Evolutionary conservation across 1,284 basidiomycete species (phyloP).

Genomic region (Xerocomus tenax): DNA sequence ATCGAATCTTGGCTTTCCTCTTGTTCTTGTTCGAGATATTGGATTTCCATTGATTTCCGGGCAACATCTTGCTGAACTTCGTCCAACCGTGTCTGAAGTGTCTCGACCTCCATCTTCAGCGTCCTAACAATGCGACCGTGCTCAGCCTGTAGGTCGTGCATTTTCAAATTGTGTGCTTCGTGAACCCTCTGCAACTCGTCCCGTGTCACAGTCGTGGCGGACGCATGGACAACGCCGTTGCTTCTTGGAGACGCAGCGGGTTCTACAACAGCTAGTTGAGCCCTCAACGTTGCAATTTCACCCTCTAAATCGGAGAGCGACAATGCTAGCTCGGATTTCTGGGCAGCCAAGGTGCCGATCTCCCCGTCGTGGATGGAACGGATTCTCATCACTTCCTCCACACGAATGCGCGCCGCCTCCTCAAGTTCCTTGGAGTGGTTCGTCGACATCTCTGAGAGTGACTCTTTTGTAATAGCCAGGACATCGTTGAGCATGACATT

Average conservation of each 20-base stretch:
- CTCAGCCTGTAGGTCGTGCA: constrained; percentile 66
- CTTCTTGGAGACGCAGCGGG: constrained; percentile 42
- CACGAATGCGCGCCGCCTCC: constrained; percentile 57
- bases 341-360: constrained; percentile 41
- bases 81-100: constrained; percentile 44
- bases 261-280: constrained; percentile 44
- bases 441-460: constrained; percentile 57
- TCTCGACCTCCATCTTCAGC: constrained; percentile 55
- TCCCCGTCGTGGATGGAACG: constrained; percentile 53
- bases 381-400: constrained; percentile 59
- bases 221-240: constrained; percentile 42
- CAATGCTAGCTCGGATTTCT: constrained; percentile 53
- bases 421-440: constrained; percentile 65
- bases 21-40: constrained; percentile 66
- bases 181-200: constrained; percentile 68
- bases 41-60: constrained; percentile 69
- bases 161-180: constrained; percentile 73
- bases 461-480: constrained; percentile 57
- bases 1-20: constrained; percentile 68
- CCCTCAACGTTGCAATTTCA: constrained; percentile 59
- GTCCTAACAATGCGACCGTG: constrained; percentile 56
- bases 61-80: constrained; percentile 54
- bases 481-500: constrained; percentile 50
- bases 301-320: constrained; percentile 65
- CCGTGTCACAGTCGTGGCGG: constrained; percentile 50